Conservation (phyloP, 2,329 filamentous ascomycete species). For the Fusarium drepaniforme region DNA sequence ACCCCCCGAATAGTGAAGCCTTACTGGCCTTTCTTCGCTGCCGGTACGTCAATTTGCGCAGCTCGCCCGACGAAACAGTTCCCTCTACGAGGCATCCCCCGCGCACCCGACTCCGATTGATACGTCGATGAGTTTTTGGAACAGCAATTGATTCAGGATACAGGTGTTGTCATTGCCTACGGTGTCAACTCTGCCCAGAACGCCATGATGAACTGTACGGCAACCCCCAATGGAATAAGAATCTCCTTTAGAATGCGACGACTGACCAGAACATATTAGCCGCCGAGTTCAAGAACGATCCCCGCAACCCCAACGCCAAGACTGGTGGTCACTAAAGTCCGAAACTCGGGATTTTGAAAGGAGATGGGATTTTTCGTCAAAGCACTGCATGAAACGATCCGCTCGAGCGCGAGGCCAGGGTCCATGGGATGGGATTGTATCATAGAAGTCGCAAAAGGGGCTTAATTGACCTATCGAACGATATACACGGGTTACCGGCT, state of each 20-base stretch:
- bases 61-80: conserved; percentile 21
- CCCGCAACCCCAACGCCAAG: conserved; percentile 80
- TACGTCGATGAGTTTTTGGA: conserved; percentile 27
- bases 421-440: conserved; percentile 54
- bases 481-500: conserved; percentile 21
- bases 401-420: conserved; percentile 39
- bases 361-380: conserved; percentile 41
- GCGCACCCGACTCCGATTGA: conserved; percentile 36
- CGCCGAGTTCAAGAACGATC: conserved; percentile 97
- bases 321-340: conserved; percentile 60
- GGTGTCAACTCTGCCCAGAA: conserved; percentile 89
- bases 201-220: conserved; percentile 80
- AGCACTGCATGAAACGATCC: conserved; percentile 44
- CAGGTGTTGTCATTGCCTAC: conserved; percentile 89
- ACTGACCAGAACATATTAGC: conserved; percentile 63
- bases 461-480: conserved; percentile 50
- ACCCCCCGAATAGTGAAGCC: conserved; percentile 76
- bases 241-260: conserved; percentile 16
- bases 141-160: conserved; percentile 41
- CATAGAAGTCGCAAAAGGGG: conserved; percentile 55
- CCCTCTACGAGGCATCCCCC: conserved; percentile 14
- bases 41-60: conserved; percentile 75
- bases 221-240: conserved; percentile 2
- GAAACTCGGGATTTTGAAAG: conserved; percentile 13
- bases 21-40: conserved; percentile 92